A percentile compares a stretch with the other conserved stretches of the same genome.
Evolutionary conservation across 306 rosid species (phyloP).

Genomic region (Prunus mongolica): DNA sequence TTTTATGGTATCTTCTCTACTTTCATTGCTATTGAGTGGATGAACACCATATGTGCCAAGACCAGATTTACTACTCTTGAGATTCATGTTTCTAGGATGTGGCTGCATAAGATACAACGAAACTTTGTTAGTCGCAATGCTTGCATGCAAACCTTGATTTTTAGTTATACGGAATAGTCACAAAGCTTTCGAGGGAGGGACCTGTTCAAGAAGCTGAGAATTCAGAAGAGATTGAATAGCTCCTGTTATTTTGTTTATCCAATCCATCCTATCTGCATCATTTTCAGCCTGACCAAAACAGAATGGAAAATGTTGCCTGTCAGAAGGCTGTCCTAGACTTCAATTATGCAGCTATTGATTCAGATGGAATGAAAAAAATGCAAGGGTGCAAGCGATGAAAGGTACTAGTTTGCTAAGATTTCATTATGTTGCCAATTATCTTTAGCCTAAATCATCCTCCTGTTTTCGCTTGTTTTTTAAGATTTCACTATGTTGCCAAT

Average conservation of each 20-base stretch:
- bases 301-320: constrained; percentile 12
- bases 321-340: constrained; percentile 1
- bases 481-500: not conserved
- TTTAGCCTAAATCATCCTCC: not conserved
- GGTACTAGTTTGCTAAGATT: not conserved
- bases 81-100: constrained; percentile 22
- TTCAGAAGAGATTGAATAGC: constrained; percentile 73
- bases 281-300: constrained; percentile 79
- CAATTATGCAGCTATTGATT: not conserved
- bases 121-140: constrained; percentile 9
- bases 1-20: constrained; percentile 34
- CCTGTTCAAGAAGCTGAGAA: constrained; percentile 90
- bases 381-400: not conserved
- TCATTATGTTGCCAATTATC: not conserved
- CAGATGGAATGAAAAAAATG: not conserved
- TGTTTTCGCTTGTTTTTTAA: not conserved
- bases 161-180: not conserved
- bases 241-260: constrained; percentile 79
- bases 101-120: constrained; percentile 61
- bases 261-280: constrained; percentile 95
- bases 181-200: constrained; percentile 22
- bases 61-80: constrained; percentile 30
- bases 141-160: constrained; percentile 20
- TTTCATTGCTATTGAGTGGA: constrained; percentile 34
- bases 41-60: constrained; percentile 39